Evolutionary conservation across 2,329 filamentous ascomycete genomes (phyloP).

Genomic region (Lojkania enalia): DNA sequence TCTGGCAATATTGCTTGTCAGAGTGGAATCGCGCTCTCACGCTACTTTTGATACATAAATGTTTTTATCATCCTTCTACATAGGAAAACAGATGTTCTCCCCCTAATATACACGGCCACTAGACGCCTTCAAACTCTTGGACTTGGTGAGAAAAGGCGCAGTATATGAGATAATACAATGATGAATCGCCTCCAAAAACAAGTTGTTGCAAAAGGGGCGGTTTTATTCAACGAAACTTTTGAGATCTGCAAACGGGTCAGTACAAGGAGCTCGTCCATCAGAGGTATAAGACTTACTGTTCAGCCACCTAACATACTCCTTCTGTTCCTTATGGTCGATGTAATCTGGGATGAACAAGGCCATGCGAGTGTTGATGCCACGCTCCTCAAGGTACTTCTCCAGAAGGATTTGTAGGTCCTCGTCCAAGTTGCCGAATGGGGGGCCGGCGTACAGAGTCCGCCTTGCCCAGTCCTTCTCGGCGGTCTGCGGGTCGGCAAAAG

Average conservation of each 20-base stretch:
- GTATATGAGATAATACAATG: constrained; percentile 26
- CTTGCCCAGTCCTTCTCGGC: constrained; percentile 78
- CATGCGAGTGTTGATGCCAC: constrained; percentile 83
- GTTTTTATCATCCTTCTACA: constrained; percentile 18
- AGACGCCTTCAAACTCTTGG: constrained; percentile 15
- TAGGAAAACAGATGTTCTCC: neutral
- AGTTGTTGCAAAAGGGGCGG: neutral
- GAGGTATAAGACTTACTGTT: constrained; percentile 50
- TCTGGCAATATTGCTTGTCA: constrained; percentile 2
- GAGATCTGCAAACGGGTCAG: constrained; percentile 59
- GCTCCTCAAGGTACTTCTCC: constrained; percentile 92
- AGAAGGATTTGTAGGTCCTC: constrained; percentile 92
- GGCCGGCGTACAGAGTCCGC: constrained; percentile 82
- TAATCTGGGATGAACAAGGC: constrained; percentile 94
- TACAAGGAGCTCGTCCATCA: neutral
- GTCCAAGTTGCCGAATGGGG: constrained; percentile 90
- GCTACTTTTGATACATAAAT: constrained; percentile 15
- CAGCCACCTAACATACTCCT: constrained; percentile 92
- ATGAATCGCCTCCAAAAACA: constrained; percentile 11
- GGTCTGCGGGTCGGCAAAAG: constrained; percentile 73
- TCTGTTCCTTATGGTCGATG: constrained; percentile 98
- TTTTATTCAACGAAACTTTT: constrained; percentile 77
- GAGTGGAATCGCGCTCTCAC: constrained; percentile 29
- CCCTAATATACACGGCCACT: constrained; percentile 9
- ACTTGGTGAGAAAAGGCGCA: constrained; percentile 12